phyloP scores from a whole-genome alignment of 805 yeast genomes.

The Candida methanosorbosa region DNA sequence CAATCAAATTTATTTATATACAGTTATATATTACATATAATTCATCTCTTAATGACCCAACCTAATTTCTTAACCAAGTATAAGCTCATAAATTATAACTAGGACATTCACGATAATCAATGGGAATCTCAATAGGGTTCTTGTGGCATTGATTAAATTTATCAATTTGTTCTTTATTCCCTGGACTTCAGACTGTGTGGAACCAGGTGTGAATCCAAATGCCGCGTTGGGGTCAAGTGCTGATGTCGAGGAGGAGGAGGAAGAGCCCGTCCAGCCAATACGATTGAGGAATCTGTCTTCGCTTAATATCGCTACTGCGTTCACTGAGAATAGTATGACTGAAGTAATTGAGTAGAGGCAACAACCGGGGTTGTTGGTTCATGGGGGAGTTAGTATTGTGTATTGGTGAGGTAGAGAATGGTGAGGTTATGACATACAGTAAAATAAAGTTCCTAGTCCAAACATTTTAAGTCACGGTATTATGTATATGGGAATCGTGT shows the following conservation, averaged over 20 bases:
- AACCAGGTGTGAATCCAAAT: too few species aligned
- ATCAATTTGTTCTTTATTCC: conserved; percentile 38
- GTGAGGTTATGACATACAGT: conserved; percentile 24
- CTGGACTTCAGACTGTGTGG: conserved; percentile 5
- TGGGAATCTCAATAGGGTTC: conserved; percentile 51
- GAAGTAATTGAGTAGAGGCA: too few species aligned
- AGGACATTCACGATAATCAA: conserved; percentile 41
- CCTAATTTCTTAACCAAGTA: conserved; percentile 34
- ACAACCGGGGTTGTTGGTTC: too few species aligned
- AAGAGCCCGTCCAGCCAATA: conserved; percentile 29
- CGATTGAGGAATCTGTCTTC: conserved; percentile 48
- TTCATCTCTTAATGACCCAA: conserved; percentile 20
- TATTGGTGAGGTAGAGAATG: too few species aligned
- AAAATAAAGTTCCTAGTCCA: conserved; percentile 46
- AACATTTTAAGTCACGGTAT: conserved; percentile 29
- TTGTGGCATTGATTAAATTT: conserved; percentile 47
- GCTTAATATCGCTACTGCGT: conserved; percentile 50
- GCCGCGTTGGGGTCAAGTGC: not conserved
- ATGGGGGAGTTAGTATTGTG: too few species aligned
- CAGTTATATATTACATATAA: conserved; percentile 1
- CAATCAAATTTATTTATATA: conserved; percentile 5
- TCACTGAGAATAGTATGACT: conserved; percentile 41
- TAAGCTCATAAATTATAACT: conserved; percentile 43
- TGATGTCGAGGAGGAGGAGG: not conserved
- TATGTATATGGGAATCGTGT: not conserved